Base-by-base conservation (phyloP, 768 basidiomycete genomes). In the Mrakia hoshinonis region DNA sequence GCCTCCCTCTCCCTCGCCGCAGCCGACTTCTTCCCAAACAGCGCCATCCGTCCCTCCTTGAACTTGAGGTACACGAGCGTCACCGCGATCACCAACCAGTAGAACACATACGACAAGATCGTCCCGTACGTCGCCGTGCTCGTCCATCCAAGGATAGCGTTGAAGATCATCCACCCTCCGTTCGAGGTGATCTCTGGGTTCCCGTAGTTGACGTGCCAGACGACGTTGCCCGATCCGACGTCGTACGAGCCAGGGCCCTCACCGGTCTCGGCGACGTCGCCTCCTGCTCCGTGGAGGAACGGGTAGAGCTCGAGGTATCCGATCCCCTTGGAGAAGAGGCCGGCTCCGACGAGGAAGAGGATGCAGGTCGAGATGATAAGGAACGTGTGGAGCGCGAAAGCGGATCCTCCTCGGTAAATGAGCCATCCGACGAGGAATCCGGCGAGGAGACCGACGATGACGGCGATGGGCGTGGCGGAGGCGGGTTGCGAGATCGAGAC, bases 271-370 rank as follows among this genome's bases (percentile, higher is more conserved):
- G 77, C 78, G 4, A 86, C 85, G 70, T 90, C 86, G 0, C 81
- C 82, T 11, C 94, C 92, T 29, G 95, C 86, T 39, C 75, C 76
- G 49, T 74, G 48, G 22, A 94, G 11, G 81, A 81, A 71, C 39
- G 64, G 74, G 76, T 93, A 82, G 75, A 81, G 79, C 78, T 97
- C 81, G 82, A 92, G 92, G 43, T 84, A 81, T 75, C 87, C 86
- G 26, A 91, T 82, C 4, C 87, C 83, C 79, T 86, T 89, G 75
- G 87, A 89, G 82, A 95, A 92, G 34, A 99, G 85, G 20, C 95
- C 95, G 0, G 95, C 88, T 34, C 95, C 95, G 79, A 99, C 91
- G 76, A 98, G 86, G 74, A 97, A 84, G 60, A 98, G 82, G 74
- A 98, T 81, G 82, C 91, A 91, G 65, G 95, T 95, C 83, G 96